Evolutionary conservation across 2,329 filamentous ascomycete species (phyloP).

Genomic region (Cordyceps cicadae): DNA sequence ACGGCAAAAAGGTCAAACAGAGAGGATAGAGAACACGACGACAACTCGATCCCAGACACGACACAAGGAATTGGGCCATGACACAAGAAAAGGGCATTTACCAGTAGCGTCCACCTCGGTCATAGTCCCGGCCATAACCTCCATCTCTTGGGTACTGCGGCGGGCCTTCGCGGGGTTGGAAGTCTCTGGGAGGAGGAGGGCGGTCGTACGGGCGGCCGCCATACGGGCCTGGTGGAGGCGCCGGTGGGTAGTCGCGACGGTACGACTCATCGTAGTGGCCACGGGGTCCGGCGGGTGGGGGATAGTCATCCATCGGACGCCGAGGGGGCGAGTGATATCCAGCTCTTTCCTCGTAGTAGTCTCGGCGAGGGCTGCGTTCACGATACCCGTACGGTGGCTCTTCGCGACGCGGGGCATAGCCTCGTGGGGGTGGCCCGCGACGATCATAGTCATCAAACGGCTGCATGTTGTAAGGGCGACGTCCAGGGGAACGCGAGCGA

Average conservation of each 20-base stretch:
- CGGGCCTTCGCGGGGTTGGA: conserved; percentile 39
- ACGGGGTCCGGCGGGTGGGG: conserved; percentile 46
- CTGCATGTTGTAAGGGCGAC: conserved; percentile 58
- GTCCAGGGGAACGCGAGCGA: conserved; percentile 69
- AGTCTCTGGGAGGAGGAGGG: conserved; percentile 41
- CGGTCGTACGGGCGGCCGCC: conserved; percentile 49
- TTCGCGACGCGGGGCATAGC: conserved; percentile 72
- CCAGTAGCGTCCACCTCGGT: conserved; percentile 43
- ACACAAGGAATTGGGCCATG: background rate
- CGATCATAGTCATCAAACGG: conserved; percentile 74
- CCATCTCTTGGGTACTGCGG: conserved; percentile 25
- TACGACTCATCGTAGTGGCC: conserved; percentile 72
- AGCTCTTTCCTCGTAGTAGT: conserved; percentile 81
- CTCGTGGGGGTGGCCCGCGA: conserved; percentile 65
- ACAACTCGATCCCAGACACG: conserved; percentile 3
- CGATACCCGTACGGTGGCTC: conserved; percentile 67
- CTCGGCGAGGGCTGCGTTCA: conserved; percentile 74
- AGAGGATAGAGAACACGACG: background rate
- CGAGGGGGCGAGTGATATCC: conserved; percentile 70
- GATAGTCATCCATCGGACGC: conserved; percentile 70
- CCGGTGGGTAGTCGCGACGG: conserved; percentile 58
- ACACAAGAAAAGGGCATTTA: conserved; percentile 25
- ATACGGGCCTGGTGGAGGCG: conserved; percentile 54
- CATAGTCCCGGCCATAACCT: conserved; percentile 40
- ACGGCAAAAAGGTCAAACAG: conserved; percentile 16